Conservation (phyloP, 345 rosid species). For the Ceriops tagal region DNA sequence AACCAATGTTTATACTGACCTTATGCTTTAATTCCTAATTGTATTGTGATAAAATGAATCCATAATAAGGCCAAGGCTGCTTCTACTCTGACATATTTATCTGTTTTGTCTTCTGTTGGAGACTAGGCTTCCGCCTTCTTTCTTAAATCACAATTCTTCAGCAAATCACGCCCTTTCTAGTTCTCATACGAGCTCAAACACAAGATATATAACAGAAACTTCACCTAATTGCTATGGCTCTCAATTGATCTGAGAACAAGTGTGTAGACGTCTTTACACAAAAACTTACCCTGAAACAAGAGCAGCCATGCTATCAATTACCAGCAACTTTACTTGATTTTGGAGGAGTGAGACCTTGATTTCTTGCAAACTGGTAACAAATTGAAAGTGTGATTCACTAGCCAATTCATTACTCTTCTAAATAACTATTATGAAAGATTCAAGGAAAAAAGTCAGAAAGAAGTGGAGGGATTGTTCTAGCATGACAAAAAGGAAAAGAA, state of each 20-base stretch:
- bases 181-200: not conserved
- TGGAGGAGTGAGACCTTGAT: constrained; percentile 69
- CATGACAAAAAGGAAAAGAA: not conserved
- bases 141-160: not conserved
- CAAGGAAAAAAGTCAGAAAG: not conserved
- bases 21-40: not conserved
- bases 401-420: not conserved
- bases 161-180: too few species aligned
- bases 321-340: constrained; percentile 69
- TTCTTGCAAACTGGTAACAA: constrained; percentile 56
- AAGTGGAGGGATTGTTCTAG: not conserved
- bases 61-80: not conserved
- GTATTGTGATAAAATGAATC: not conserved
- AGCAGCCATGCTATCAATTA: constrained; percentile 89
- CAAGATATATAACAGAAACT: not conserved
- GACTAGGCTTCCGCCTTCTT: not conserved
- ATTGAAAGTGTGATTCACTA: not conserved
- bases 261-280: not conserved
- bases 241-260: too few species aligned
- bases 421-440: not conserved
- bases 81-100: not conserved
- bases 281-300: constrained; percentile 67
- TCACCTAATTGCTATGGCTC: not conserved
- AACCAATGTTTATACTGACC: too few species aligned
- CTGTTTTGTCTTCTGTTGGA: not conserved